Conservation (phyloP, 495 filamentous ascomycete species). For the Xylaria nigripes region DNA sequence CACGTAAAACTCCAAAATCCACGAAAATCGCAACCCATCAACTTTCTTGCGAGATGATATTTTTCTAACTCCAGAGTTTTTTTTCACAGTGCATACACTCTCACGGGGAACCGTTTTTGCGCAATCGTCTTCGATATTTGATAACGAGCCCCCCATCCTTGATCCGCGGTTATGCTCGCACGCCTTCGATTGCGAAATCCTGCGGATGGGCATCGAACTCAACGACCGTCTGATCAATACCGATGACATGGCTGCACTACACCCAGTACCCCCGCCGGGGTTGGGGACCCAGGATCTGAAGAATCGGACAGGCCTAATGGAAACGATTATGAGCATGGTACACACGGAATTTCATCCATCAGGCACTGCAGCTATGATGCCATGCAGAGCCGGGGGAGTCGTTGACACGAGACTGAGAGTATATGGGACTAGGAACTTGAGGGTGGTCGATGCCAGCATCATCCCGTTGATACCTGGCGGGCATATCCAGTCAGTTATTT, state of each 20-base stretch:
- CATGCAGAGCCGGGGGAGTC: conserved; percentile 32
- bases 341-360: conserved; percentile 25
- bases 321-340: conserved; percentile 19
- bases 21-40: neutral
- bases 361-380: conserved; percentile 34
- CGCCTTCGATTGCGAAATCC: conserved; percentile 33
- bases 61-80: neutral
- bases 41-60: neutral
- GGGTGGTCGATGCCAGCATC: conserved; percentile 52
- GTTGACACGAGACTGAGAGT: conserved; percentile 46
- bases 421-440: conserved; percentile 38
- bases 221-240: conserved; percentile 29
- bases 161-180: conserved; percentile 34
- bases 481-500: conserved; percentile 46
- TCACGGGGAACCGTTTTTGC: conserved; percentile 19
- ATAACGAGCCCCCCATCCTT: conserved; percentile 19
- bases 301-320: conserved; percentile 20
- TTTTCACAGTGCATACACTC: conserved; percentile 17
- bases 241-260: conserved; percentile 24
- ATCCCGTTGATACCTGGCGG: conserved; percentile 47
- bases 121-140: conserved; percentile 18
- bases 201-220: conserved; percentile 30
- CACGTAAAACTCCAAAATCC: neutral
- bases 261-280: conserved; percentile 24
- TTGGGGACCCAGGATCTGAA: conserved; percentile 16